Evolutionary conservation across 768 basidiomycete genomes (phyloP).

Genomic region (Mycena rebaudengoi): DNA sequence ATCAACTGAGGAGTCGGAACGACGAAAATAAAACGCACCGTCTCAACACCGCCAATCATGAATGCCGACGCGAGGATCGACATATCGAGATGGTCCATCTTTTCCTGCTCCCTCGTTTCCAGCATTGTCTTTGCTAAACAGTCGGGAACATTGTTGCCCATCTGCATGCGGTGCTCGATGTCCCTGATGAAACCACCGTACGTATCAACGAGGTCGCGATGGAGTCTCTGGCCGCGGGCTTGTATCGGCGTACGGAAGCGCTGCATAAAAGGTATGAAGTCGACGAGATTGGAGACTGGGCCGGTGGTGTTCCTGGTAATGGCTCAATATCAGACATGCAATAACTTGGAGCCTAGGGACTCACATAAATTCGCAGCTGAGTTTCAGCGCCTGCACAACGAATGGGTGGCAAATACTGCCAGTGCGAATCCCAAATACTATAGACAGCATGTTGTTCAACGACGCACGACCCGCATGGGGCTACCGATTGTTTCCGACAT

Average conservation of each 20-base stretch:
- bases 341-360: constrained; percentile 21
- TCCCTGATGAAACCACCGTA: constrained; percentile 51
- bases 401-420: constrained; percentile 47
- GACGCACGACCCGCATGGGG: constrained; percentile 46
- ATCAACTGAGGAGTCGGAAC: neutral
- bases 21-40: constrained; percentile 35
- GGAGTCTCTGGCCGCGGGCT: constrained; percentile 48
- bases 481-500: neutral
- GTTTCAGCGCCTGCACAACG: constrained; percentile 42
- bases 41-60: constrained; percentile 56
- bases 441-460: constrained; percentile 54
- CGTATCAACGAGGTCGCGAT: constrained; percentile 43
- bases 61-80: constrained; percentile 50
- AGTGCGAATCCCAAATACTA: constrained; percentile 53
- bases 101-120: constrained; percentile 40
- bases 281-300: constrained; percentile 53
- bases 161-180: constrained; percentile 44
- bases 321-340: neutral
- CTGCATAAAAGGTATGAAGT: constrained; percentile 54
- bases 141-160: constrained; percentile 49
- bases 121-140: constrained; percentile 53
- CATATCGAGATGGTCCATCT: constrained; percentile 49
- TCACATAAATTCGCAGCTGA: constrained; percentile 57
- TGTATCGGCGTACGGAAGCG: constrained; percentile 47
- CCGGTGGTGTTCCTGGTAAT: constrained; percentile 51